phyloP scores from a whole-genome alignment of 306 rosid species.

The Ceratonia siliqua region DNA sequence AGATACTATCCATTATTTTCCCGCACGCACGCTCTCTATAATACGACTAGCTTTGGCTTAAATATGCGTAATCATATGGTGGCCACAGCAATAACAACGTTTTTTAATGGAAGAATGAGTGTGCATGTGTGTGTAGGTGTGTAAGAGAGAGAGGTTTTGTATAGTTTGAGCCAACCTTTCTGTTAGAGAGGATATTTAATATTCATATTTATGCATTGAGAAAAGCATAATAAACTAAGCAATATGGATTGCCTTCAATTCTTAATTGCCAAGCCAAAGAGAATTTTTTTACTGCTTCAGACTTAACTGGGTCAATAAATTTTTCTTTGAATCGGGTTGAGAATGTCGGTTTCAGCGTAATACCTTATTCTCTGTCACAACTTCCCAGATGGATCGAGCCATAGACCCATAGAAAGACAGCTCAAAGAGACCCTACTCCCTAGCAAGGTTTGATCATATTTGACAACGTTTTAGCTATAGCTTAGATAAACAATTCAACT shows the following conservation, averaged over 20 bases:
- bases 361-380: conserved; percentile 30
- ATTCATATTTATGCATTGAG: conserved; percentile 20
- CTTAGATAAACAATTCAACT: not conserved
- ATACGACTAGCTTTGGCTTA: conserved; percentile 52
- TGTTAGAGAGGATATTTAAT: conserved; percentile 28
- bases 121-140: conserved; percentile 46
- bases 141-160: conserved; percentile 28
- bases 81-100: conserved; percentile 36
- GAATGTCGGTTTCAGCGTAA: conserved; percentile 36
- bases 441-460: not conserved
- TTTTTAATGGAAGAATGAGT: conserved; percentile 43
- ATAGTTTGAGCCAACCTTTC: not conserved
- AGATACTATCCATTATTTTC: conserved; percentile 61
- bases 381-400: conserved; percentile 23
- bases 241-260: not conserved
- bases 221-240: conserved; percentile 12
- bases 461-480: not conserved
- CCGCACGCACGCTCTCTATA: conserved; percentile 29
- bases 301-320: conserved; percentile 29
- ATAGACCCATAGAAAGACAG: not conserved
- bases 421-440: not conserved
- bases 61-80: conserved; percentile 58
- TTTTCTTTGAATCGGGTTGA: conserved; percentile 16
- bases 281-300: conserved; percentile 29
- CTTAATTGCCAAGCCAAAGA: not conserved